phyloP scores from a whole-genome alignment of 2,329 filamentous ascomycete genomes.

The Fusarium chuoi region DNA sequence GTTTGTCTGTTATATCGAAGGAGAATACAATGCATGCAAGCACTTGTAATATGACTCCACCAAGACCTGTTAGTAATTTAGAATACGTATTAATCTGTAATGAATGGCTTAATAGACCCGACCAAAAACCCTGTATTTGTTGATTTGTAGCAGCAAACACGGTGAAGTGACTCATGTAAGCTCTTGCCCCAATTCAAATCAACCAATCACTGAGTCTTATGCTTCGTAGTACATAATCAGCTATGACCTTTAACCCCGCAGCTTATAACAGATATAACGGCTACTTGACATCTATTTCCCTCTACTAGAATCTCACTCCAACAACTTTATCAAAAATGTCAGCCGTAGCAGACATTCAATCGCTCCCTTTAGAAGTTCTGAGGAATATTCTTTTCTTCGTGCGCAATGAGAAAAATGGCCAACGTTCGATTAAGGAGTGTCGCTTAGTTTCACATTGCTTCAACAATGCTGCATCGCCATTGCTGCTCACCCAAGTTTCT shows the following conservation, averaged over 20 bases:
- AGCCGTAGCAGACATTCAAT: background rate
- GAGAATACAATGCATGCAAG: background rate
- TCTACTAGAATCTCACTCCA: background rate
- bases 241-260: background rate
- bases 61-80: too few relatives aligned
- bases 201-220: background rate
- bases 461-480: background rate
- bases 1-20: background rate
- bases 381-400: background rate
- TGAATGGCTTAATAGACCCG: rapidly evolving
- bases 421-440: background rate
- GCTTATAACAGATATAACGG: background rate
- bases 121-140: background rate
- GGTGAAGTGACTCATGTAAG: background rate
- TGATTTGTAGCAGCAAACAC: too few relatives aligned
- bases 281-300: background rate
- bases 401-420: background rate
- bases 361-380: background rate
- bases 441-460: background rate
- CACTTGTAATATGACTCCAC: rapidly evolving
- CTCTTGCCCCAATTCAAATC: background rate
- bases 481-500: background rate
- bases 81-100: rapidly evolving
- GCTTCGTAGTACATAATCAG: background rate
- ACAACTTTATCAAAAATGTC: background rate